Conservation (phyloP, 2,329 filamentous ascomycete genomes). For the Botryotinia globosa region DNA sequence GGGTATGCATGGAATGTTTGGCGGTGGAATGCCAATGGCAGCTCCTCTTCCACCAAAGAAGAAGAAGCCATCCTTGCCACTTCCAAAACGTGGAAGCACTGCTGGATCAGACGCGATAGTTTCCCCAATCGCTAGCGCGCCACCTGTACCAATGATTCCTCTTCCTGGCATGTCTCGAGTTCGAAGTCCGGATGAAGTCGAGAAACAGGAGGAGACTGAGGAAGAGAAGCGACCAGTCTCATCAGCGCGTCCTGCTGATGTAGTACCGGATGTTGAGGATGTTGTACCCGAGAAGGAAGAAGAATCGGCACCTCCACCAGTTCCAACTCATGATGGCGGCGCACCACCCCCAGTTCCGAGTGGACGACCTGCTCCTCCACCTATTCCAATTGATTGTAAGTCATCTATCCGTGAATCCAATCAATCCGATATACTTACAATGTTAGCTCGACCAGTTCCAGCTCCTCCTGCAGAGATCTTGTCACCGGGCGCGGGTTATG, state of each 20-base stretch:
- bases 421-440: conserved; percentile 32
- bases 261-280: conserved; percentile 56
- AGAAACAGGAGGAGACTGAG: conserved; percentile 37
- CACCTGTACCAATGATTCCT: conserved; percentile 60
- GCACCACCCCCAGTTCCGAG: conserved; percentile 38
- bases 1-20: conserved; percentile 95
- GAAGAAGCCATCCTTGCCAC: conserved; percentile 48
- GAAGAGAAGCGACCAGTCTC: conserved; percentile 49
- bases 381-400: conserved; percentile 61
- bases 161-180: conserved; percentile 68
- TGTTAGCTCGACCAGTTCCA: conserved; percentile 61
- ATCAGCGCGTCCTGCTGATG: conserved; percentile 43
- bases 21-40: conserved; percentile 64
- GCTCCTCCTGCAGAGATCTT: conserved; percentile 52
- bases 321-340: conserved; percentile 35
- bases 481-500: conserved; percentile 74
- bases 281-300: conserved; percentile 38
- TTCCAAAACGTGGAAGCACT: conserved; percentile 43
- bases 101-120: conserved; percentile 46
- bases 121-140: conserved; percentile 45
- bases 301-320: conserved; percentile 40
- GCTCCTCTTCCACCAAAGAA: conserved; percentile 51
- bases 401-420: conserved; percentile 27
- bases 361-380: conserved; percentile 54
- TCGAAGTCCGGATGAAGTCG: conserved; percentile 49